Base-by-base conservation (phyloP, 768 basidiomycete genomes). In the Lanmaoa rubissima region DNA sequence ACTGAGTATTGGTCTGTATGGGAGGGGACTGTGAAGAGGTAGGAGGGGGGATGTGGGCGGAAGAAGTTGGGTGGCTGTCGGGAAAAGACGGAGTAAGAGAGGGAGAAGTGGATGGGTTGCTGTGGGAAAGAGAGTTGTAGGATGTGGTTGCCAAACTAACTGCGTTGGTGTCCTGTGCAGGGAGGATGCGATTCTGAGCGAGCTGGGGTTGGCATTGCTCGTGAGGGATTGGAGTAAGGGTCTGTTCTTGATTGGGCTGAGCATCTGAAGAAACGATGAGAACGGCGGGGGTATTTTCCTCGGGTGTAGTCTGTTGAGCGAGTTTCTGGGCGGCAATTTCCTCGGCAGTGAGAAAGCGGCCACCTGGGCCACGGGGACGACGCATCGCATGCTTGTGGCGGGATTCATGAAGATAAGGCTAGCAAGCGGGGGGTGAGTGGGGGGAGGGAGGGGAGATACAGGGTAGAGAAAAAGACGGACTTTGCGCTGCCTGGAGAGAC, bases 351-450 rank as follows among this genome's bases (percentile, higher is more conserved):
- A 98, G 86, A 77, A 99, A 99, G 42, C 97, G 86, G 24, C 97
- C 97, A 12, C 97, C 97, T 24, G 97, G 96, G 5, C 97, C 97
- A 54, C 97, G 83, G 16, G 97, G 97, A 19, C 97, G 85, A 44
- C 94, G 87, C 89, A 98, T 95, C 34, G 97, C 97, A 75, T 99
- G 97, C 62, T 93, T 92, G 77, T 99, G 97, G 44, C 97, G 86
- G 9, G 93, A 96, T 70, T 99, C 97, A 62, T 99, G 97, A 32
- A 98, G 87, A 75, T 98, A 99, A 2, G 97, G 96, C 95, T 97
- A 45, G 3, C 26, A 39, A 54, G 59, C 34, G 51, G 12, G 48
- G 39, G 26, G 64, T 55, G 58, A 57, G 54, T 40, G 32, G 53
- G 53, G 26, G 32, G 53, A 41, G n/a, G 21, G 21, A 21, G 3